Conservation (phyloP, 495 filamentous ascomycete species). For the Aspergillus sparsus region DNA sequence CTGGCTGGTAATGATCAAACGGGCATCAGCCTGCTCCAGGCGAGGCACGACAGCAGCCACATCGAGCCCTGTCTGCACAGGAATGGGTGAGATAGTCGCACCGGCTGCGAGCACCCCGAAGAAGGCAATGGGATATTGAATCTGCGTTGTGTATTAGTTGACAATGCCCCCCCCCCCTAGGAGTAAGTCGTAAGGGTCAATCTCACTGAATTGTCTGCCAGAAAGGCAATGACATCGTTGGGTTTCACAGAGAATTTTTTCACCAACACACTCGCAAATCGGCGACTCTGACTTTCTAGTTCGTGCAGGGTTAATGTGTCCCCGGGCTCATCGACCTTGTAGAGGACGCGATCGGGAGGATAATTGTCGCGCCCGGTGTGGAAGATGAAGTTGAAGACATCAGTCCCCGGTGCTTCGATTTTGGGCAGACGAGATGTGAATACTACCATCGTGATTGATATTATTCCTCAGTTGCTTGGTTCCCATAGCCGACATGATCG, state of each 20-base stretch:
- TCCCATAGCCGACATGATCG: background rate
- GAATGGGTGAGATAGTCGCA: constrained; percentile 12
- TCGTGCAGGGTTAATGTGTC: constrained; percentile 14
- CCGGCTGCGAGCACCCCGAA: constrained; percentile 16
- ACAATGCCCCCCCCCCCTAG: no score
- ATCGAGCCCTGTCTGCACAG: constrained; percentile 15
- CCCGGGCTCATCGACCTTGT: constrained; percentile 9
- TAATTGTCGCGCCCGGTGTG: constrained; percentile 14
- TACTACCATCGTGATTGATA: constrained; percentile 13
- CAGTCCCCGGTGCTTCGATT: constrained; percentile 3
- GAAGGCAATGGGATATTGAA: constrained; percentile 21
- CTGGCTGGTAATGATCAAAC: constrained; percentile 11
- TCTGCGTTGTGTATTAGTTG: background rate
- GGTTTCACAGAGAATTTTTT: constrained; percentile 9
- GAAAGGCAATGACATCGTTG: constrained; percentile 18
- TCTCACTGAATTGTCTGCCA: constrained; percentile 13
- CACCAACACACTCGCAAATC: constrained; percentile 11
- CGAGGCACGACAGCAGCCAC: constrained; percentile 14
- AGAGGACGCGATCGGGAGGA: constrained; percentile 12
- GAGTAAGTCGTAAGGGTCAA: background rate
- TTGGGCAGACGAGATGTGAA: constrained; percentile 12
- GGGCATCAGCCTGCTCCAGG: constrained; percentile 14
- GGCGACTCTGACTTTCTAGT: constrained; percentile 15
- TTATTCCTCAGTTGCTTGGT: background rate
- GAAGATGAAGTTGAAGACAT: constrained; percentile 22